Percentiles rank a stretch among this genome's conserved stretches.
Evolutionary conservation across 192 early-diverging fungal genomes (phyloP).

Genomic region (Coemansia sp.): DNA sequence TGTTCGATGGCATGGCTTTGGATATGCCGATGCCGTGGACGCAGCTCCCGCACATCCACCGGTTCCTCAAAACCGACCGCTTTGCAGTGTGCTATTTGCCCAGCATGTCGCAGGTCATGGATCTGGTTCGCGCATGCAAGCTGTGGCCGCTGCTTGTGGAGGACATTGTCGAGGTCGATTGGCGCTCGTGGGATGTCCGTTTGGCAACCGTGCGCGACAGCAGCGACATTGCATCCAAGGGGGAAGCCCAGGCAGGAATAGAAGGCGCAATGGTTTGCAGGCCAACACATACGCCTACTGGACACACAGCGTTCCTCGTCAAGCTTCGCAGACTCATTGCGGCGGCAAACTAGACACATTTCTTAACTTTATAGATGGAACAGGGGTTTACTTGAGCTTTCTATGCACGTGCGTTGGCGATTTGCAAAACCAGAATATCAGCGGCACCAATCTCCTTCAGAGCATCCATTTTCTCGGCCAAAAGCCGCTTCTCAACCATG

Average conservation of each 20-base stretch:
- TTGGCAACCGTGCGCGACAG: slow-evolving; percentile 30
- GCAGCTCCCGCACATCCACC: slow-evolving; percentile 27
- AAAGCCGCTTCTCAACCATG: slow-evolving; percentile 81
- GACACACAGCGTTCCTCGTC: slow-evolving; percentile 62
- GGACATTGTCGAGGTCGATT: slow-evolving; percentile 43
- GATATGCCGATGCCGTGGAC: slow-evolving; percentile 55
- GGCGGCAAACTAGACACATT: background rate
- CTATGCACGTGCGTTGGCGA: slow-evolving; percentile 79
- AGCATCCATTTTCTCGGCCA: slow-evolving; percentile 89
- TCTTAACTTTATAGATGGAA: too few relatives aligned
- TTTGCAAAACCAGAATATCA: slow-evolving; percentile 86
- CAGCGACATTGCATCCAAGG: background rate
- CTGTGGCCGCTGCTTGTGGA: slow-evolving; percentile 43
- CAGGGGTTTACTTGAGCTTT: background rate
- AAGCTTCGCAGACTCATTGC: slow-evolving; percentile 44
- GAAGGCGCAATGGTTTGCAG: slow-evolving; percentile 55
- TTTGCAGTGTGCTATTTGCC: slow-evolving; percentile 49
- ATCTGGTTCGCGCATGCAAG: slow-evolving; percentile 20
- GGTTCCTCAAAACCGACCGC: slow-evolving; percentile 30
- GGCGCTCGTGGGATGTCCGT: slow-evolving; percentile 48
- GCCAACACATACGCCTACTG: slow-evolving; percentile 54
- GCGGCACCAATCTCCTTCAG: slow-evolving; percentile 83
- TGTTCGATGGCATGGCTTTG: slow-evolving; percentile 35
- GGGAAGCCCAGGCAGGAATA: background rate
- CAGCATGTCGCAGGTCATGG: slow-evolving; percentile 51